Conservation (phyloP, 148 eudicot genomes). For the Rhododendron vialii region DNA sequence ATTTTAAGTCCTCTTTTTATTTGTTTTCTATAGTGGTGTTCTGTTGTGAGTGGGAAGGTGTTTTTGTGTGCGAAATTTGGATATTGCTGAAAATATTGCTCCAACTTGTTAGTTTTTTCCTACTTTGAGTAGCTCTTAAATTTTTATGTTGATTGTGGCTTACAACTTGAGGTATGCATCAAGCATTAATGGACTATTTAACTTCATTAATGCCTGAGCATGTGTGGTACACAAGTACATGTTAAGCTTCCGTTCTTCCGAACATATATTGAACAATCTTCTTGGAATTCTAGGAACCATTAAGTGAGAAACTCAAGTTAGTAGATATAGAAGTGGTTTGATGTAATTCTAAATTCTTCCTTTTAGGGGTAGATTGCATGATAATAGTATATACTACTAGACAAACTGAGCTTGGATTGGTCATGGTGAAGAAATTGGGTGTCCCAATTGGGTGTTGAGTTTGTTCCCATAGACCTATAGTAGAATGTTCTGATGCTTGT, state of each 20-base stretch:
- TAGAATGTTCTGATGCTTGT: neutral
- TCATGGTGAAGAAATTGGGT: neutral
- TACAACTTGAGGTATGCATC: too few relatives aligned
- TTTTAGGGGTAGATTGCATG: neutral
- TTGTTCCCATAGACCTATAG: neutral
- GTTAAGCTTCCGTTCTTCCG: neutral
- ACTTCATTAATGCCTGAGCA: neutral
- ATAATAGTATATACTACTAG: neutral
- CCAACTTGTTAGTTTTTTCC: too few relatives aligned
- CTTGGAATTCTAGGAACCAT: neutral
- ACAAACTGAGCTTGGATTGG: neutral
- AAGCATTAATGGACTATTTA: neutral
- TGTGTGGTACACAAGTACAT: neutral
- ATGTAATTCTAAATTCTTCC: neutral
- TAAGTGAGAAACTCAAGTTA: neutral
- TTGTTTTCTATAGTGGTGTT: neutral
- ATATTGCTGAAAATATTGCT: neutral
- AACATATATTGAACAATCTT: neutral
- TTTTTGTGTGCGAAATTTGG: neutral
- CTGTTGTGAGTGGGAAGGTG: neutral
- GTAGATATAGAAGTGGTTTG: neutral
- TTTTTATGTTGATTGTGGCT: neutral
- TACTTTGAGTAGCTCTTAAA: neutral
- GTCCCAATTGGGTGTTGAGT: neutral
- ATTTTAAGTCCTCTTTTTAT: neutral